Evolutionary conservation across 1,139 yeast genomes (phyloP).

Genomic region (Lodderomyces theae): DNA sequence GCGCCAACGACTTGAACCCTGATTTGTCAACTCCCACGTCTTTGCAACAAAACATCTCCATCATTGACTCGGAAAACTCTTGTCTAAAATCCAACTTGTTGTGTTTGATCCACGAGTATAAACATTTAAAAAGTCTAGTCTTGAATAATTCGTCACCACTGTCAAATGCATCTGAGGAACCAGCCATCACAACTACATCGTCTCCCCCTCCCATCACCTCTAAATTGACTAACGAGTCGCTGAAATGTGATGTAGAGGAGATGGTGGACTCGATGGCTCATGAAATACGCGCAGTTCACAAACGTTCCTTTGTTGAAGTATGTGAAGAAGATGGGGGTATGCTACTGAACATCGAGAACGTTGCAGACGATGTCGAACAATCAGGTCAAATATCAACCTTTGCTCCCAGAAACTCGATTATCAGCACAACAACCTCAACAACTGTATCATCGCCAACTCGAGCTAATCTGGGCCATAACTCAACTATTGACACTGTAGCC

Average conservation of each 20-base stretch:
- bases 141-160: conserved; percentile 16
- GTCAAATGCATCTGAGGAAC: background rate
- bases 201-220: too few species aligned
- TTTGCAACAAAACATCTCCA: conserved; percentile 22
- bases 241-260: background rate
- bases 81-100: conserved; percentile 37
- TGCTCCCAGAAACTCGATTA: background rate
- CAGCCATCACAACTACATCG: background rate
- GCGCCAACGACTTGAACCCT: background rate
- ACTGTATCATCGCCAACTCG: background rate
- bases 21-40: conserved; percentile 4
- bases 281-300: conserved; percentile 17
- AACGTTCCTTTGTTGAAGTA: conserved; percentile 32
- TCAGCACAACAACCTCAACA: background rate
- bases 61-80: conserved; percentile 35
- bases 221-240: background rate
- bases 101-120: conserved; percentile 42
- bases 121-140: conserved; percentile 35
- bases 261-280: background rate
- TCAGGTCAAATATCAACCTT: conserved; percentile 8
- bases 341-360: background rate
- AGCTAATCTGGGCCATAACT: background rate
- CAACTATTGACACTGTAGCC: conserved; percentile 2
- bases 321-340: conserved; percentile 9
- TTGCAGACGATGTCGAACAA: background rate